A percentile compares a stretch with the other conserved stretches of the same genome.
Evolutionary conservation across 2,329 filamentous ascomycete species (phyloP).

Genomic region (Fusarium clavum): DNA sequence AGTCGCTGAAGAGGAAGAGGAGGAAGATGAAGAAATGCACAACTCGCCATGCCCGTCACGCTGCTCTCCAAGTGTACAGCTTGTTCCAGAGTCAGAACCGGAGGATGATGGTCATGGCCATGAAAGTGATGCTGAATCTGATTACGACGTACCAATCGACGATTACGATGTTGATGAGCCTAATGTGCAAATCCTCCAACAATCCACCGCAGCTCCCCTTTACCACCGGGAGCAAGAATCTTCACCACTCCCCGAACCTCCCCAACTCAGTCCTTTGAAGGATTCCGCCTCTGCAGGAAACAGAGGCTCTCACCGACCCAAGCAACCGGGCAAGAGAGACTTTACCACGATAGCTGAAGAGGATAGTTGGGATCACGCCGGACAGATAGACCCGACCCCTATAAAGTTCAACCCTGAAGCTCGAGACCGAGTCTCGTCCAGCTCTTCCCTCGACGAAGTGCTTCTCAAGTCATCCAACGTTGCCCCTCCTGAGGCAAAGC

Average conservation of each 20-base stretch:
- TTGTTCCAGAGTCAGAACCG: slow-evolving; percentile 36
- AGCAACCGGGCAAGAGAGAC: slow-evolving; percentile 52
- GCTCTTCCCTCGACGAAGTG: slow-evolving; percentile 51
- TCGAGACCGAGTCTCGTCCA: slow-evolving; percentile 45
- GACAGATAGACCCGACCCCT: slow-evolving; percentile 33
- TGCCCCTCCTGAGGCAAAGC: slow-evolving; percentile 21
- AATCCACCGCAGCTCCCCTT: slow-evolving; percentile 52
- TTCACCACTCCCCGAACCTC: slow-evolving; percentile 60
- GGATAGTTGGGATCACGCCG: slow-evolving; percentile 57
- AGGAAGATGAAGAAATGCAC: slow-evolving; percentile 52
- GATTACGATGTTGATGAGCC: slow-evolving; percentile 57
- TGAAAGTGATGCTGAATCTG: slow-evolving; percentile 54
- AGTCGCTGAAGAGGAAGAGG: slow-evolving; percentile 63
- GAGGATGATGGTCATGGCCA: slow-evolving; percentile 44
- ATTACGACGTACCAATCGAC: slow-evolving; percentile 60
- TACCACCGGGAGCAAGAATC: slow-evolving; percentile 51
- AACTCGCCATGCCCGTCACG: slow-evolving; percentile 48
- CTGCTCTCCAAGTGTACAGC: slow-evolving; percentile 29
- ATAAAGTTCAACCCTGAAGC: slow-evolving; percentile 10
- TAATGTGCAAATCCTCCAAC: slow-evolving; percentile 59
- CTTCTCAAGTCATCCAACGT: slow-evolving; percentile 46
- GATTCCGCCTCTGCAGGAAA: slow-evolving; percentile 66
- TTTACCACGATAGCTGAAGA: slow-evolving; percentile 62
- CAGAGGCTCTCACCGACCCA: slow-evolving; percentile 48
- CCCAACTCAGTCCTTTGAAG: slow-evolving; percentile 63